Base-by-base conservation (phyloP, 352 stramenopile species). In the Saprolegnia parasitica region DNA sequence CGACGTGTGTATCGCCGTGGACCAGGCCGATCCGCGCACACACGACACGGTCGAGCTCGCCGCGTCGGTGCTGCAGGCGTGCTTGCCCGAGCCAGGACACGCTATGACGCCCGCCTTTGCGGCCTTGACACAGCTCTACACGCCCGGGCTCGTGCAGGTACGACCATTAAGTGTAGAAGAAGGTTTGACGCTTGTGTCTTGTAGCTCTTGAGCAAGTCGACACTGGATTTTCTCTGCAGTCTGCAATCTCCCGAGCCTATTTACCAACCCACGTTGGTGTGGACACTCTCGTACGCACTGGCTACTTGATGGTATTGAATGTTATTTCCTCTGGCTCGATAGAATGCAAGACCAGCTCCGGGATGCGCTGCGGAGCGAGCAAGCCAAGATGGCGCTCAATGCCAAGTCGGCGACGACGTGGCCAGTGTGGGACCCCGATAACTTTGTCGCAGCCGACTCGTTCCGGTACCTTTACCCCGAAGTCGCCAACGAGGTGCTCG, bases 401-500 rank as follows among this genome's bases (percentile, higher is more conserved):
- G 82, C 82, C 10, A 80, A 80, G 5, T 68, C 64, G 15, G 68
- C 81, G 0, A 78, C 82, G 45, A 75, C 74, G 0, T 95, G 85
- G 85, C 87, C 87, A 20, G 81, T 79, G 15, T 95, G 87, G 87
- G 73, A 93, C 37, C 84, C 83, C 0, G 83, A 95, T 29, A 85
- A 95, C 56, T 93, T 95, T 70, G 71, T 95, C n/a, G 87, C 87
- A 4, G 84, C 84, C 6, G 87, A 93, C 68, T 93, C 87, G 42
- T 95, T 91, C 71, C 84, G 81, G 8, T 95, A 95, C 46, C 82
- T 92, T 58, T 95, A 95, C 65, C 78, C 81, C 1, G 84, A 92
- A 42, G 75, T 95, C 5, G 64, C 78, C 0, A 78, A 93, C 57
- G 81, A 92, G 50, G 72, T 95, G 10, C 87, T 93, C 32, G 65